Evolutionary conservation across 192 early-diverging fungal species (phyloP), one percentile per base, ranked within the genome.

Genomic region (Coemansia javaensis): DNA sequence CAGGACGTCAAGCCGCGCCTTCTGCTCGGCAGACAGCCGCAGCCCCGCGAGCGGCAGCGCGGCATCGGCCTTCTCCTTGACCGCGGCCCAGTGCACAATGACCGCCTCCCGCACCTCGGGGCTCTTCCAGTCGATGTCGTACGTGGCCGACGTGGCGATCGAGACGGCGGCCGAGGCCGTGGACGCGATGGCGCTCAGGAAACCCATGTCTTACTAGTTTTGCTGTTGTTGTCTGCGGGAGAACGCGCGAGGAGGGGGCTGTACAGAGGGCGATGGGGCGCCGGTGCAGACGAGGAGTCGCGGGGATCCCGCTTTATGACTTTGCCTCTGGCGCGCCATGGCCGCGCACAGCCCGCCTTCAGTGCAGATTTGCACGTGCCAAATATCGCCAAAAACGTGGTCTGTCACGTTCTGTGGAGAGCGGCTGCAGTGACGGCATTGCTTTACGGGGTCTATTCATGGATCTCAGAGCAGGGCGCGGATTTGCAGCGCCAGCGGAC

Each of bases 121-220:
- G 14, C 49, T 33, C 18, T 47, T 51, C 66, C 66, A 69, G 50
- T 69, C 50, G n/a, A 69, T 69, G 9, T 69, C 54, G 44, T 69
- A 69, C 31, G 22, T 45, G 7, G 32, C 35, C 2, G 66, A 61
- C 2, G 66, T 57, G 8, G 55, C 55, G 7, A 69, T 61, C 18
- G 50, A 62, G 27, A 48, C 38, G 9, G 57, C 57, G 3, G 66
- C 57, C 3, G 37, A 36, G 14, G 45, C 53, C 11, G 53, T 56
- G 10, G 37, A 41, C 7, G 47, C 47, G 33, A 66, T 5, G 3
- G 50, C 40, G n/a, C 35, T 38, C 8, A 68, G 30, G 17, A 61
- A 47, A 27, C 46, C 49, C 66, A 67, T 67, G 27, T 50, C 8
- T 51, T 27, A 10, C 13, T 22, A 16, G n/a, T n/a, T 39, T 13